Evolutionary conservation across 306 rosid species (phyloP).

Genomic region (Malus sieversii): DNA sequence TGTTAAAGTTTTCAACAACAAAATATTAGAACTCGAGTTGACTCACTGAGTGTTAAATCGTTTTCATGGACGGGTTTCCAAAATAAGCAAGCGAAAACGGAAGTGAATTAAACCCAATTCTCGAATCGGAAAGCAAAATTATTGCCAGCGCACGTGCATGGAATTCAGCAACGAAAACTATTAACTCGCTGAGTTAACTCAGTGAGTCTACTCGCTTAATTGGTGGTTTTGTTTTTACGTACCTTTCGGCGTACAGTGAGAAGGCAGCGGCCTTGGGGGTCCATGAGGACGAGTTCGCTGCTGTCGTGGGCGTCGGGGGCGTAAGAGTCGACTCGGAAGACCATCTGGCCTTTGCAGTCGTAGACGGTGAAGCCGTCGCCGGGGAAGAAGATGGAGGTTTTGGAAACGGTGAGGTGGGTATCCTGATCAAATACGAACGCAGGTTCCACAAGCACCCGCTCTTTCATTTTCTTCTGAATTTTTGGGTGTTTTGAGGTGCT

Average conservation of each 20-base stretch:
- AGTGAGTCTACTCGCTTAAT: slow-evolving; percentile 10
- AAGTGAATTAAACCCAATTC: not conserved
- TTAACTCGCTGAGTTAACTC: slow-evolving; percentile 4
- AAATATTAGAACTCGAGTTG: not conserved
- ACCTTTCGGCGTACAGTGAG: slow-evolving; percentile 91
- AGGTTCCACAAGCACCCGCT: slow-evolving; percentile 35
- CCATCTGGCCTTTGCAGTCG: slow-evolving; percentile 57
- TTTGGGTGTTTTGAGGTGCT: not conserved
- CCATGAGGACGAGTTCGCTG: slow-evolving; percentile 85
- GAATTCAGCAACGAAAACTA: not conserved
- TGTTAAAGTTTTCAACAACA: slow-evolving; percentile 12
- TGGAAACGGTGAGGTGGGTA: slow-evolving; percentile 62
- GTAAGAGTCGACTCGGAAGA: slow-evolving; percentile 85
- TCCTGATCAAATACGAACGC: slow-evolving; percentile 45
- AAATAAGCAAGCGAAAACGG: not conserved
- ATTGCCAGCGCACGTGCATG: not conserved
- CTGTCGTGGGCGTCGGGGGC: slow-evolving; percentile 50
- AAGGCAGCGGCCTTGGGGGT: slow-evolving; percentile 68
- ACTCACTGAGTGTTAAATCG: not conserved
- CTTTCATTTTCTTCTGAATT: slow-evolving; percentile 26
- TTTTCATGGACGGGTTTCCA: too few species aligned
- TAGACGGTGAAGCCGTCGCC: slow-evolving; percentile 88
- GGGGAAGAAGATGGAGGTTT: slow-evolving; percentile 70
- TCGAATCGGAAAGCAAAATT: not conserved
- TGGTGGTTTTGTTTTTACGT: not conserved